phyloP scores from a whole-genome alignment of 768 basidiomycete genomes.

The Boletus tomentosulus region DNA sequence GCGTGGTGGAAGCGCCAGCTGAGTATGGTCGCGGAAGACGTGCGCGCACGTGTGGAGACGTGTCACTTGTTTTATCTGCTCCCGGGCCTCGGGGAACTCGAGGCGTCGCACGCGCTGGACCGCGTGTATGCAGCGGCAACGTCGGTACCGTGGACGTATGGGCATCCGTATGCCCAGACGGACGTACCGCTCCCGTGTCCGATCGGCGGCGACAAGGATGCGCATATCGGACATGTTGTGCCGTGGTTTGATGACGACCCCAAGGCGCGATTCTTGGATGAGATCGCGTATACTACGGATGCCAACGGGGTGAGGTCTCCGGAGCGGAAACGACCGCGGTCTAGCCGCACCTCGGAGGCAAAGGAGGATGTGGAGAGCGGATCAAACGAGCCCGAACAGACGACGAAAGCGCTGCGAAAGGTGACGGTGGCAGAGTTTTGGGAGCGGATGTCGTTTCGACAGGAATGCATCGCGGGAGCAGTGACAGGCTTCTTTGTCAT shows the following conservation, averaged over 20 bases:
- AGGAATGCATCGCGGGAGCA: conserved; percentile 88
- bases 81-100: conserved; percentile 64
- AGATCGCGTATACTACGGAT: conserved; percentile 72
- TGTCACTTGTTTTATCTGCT: conserved; percentile 53
- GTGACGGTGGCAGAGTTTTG: conserved; percentile 83
- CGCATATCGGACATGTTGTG: conserved; percentile 63
- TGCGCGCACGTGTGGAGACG: conserved; percentile 21
- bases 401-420: conserved; percentile 51
- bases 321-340: conserved; percentile 53
- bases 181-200: conserved; percentile 41
- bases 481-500: conserved; percentile 92
- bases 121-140: conserved; percentile 27
- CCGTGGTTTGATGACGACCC: conserved; percentile 97
- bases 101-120: conserved; percentile 59
- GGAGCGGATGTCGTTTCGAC: conserved; percentile 95
- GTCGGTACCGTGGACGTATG: conserved; percentile 58
- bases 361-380: conserved; percentile 24
- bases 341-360: conserved; percentile 3
- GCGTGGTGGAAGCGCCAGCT: conserved; percentile 90
- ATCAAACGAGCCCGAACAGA: conserved; percentile 34
- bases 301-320: conserved; percentile 58
- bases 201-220: conserved; percentile 32
- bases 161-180: conserved; percentile 64
- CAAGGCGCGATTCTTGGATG: conserved; percentile 89
- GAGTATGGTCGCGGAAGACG: conserved; percentile 46